These are phyloP conservation scores for Oryza punctata DNA, from an alignment of 176 grass and related monocot species.

Conservation along the genomic window DNA sequence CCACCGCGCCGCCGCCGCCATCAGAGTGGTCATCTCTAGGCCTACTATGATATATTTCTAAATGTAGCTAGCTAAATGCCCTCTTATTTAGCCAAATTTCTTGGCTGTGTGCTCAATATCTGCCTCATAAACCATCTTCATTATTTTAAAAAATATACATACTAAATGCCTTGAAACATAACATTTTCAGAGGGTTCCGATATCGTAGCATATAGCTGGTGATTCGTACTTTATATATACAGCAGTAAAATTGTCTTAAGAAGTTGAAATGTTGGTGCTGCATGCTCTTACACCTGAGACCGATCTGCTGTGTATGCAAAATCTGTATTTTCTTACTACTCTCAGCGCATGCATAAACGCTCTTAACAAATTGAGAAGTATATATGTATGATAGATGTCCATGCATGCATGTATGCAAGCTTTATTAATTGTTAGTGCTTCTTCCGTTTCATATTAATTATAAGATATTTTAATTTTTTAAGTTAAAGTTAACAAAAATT, in stretches of 20 bases:
- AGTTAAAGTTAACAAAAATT: too few species aligned
- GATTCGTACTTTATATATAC: background rate
- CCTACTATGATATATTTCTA: background rate
- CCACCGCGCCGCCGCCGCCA: constrained; percentile 5
- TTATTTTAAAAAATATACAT: background rate
- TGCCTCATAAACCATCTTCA: background rate
- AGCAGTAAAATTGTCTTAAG: background rate
- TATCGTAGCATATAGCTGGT: background rate
- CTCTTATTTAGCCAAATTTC: background rate
- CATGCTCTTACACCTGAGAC: background rate
- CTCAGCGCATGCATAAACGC: too few species aligned
- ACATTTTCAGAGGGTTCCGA: background rate
- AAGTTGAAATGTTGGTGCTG: background rate
- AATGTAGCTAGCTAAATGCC: background rate
- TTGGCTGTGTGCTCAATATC: background rate
- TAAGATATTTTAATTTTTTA: too few species aligned
- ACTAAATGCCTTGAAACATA: background rate
- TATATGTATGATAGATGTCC: too few species aligned
- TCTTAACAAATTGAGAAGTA: too few species aligned
- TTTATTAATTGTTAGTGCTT: too few species aligned
- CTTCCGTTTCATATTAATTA: too few species aligned
- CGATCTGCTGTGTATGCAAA: background rate
- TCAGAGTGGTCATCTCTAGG: background rate
- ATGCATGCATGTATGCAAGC: too few species aligned
- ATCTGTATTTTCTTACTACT: too few species aligned